Conservation (phyloP, 2,329 filamentous ascomycete genomes). For the Cryphonectria japonica region DNA sequence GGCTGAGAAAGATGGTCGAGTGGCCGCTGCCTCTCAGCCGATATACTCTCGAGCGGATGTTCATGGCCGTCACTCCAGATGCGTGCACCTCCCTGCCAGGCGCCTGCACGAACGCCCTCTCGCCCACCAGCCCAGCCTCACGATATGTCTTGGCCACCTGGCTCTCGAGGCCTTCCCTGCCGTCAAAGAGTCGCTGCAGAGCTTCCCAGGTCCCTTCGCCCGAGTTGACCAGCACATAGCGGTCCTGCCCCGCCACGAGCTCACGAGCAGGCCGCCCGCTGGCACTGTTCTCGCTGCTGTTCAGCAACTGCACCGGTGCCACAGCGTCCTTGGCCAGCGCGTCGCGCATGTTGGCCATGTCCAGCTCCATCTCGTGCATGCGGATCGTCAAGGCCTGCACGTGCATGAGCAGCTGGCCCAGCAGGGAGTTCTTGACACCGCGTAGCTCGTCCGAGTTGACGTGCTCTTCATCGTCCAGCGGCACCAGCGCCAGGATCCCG, state of each 20-base stretch:
- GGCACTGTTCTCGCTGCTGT: slow-evolving; percentile 54
- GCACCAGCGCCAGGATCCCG: slow-evolving; percentile 59
- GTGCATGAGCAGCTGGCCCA: slow-evolving; percentile 62
- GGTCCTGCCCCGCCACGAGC: slow-evolving; percentile 59
- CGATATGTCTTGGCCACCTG: slow-evolving; percentile 39
- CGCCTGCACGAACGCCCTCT: slow-evolving; percentile 40
- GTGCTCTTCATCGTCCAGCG: slow-evolving; percentile 42
- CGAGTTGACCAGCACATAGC: slow-evolving; percentile 58
- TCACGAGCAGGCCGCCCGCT: slow-evolving; percentile 56
- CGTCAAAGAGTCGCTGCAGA: slow-evolving; percentile 53
- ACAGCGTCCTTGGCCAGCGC: slow-evolving; percentile 53
- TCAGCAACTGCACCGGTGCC: slow-evolving; percentile 56
- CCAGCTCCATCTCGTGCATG: slow-evolving; percentile 61
- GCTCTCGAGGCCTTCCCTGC: slow-evolving; percentile 43
- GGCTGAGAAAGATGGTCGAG: slow-evolving; percentile 57
- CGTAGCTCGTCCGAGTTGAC: slow-evolving; percentile 41
- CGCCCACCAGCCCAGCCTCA: slow-evolving; percentile 45
- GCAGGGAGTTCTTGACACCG: slow-evolving; percentile 53
- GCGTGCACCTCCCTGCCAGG: slow-evolving; percentile 39
- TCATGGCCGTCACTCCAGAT: slow-evolving; percentile 52
- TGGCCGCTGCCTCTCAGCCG: slow-evolving; percentile 50
- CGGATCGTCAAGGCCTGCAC: slow-evolving; percentile 57
- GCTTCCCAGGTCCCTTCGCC: slow-evolving; percentile 54
- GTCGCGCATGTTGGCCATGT: slow-evolving; percentile 55
- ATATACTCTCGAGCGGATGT: slow-evolving; percentile 57